Conservation (phyloP, 495 filamentous ascomycete genomes). For the Podospora didyma region DNA sequence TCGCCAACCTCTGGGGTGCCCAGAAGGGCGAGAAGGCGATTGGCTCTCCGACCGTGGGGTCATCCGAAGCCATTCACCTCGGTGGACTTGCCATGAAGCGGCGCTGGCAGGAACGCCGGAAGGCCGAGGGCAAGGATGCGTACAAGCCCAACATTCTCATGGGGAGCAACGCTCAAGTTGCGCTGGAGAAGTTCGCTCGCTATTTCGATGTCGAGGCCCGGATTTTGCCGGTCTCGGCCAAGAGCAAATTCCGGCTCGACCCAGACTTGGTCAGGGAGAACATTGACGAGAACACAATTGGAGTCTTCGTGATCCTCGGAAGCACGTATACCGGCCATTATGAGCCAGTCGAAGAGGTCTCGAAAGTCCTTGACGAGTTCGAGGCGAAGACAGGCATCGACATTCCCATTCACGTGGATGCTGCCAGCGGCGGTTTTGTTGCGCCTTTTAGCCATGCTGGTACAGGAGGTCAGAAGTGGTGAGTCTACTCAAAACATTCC, state of each 20-base stretch:
- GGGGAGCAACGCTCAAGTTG: conserved; percentile 75
- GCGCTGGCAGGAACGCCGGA: conserved; percentile 66
- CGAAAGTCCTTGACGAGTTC: conserved; percentile 61
- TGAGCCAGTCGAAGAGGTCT: conserved; percentile 69
- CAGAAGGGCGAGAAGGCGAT: conserved; percentile 63
- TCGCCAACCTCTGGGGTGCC: conserved; percentile 66
- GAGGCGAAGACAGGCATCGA: conserved; percentile 58
- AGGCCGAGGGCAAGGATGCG: conserved; percentile 56
- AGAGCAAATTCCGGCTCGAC: conserved; percentile 61
- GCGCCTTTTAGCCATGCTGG: conserved; percentile 66
- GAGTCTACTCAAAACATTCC: conserved; percentile 7
- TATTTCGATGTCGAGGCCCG: conserved; percentile 77
- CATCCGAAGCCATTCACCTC: conserved; percentile 69
- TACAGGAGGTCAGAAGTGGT: conserved; percentile 59
- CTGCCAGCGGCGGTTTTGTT: conserved; percentile 67
- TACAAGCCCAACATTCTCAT: conserved; percentile 70
- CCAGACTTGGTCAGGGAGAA: conserved; percentile 59
- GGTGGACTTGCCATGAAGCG: conserved; percentile 77
- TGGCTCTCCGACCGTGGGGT: conserved; percentile 70
- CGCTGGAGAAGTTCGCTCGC: conserved; percentile 67
- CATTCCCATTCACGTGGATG: conserved; percentile 76
- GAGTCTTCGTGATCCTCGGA: conserved; percentile 70
- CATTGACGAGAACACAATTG: conserved; percentile 76
- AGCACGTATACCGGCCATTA: conserved; percentile 75
- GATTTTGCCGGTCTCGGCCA: conserved; percentile 62